Base-by-base conservation (phyloP, 2,329 filamentous ascomycete genomes). In the Fusarium piperis region DNA sequence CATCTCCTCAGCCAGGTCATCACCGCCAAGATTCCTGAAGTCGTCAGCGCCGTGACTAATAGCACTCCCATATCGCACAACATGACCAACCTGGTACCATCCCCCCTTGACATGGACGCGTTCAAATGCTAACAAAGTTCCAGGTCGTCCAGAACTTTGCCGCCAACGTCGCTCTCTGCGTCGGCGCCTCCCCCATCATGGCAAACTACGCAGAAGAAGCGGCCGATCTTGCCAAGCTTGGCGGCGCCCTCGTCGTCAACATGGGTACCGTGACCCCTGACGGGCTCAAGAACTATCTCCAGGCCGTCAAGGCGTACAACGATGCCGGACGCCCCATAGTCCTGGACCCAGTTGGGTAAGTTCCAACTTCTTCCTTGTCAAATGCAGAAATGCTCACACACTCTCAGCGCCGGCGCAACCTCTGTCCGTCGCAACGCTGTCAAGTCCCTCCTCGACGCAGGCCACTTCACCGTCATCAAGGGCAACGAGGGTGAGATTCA, bases 151-250 rank as follows among this genome's bases (percentile, higher is more conserved):
- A 97, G 78, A 97, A 98, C 82, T 93, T 98, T 77, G 93, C 95
- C 16, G 95, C 96, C 59, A 98, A 97, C 78, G 92, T 98, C 4
- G 94, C 94, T 39, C 87, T 98, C 16, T 90, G 92, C 35, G 87
- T 97, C 59, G 95, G 95, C 36, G 93, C 93, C 13, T 96, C 93
- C 20, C 95, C 95, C 39, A 98, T 98, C 81, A 98, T 98, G 95
- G 91, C 94, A 9, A 95, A 93, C 80, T 93, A 95, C 76, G 93
- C 91, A 28, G 89, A 91, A 57, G 95, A 98, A 85, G 94, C 94
- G 0, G 79, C 83, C 9, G 95, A 98, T 77, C 87, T 98, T n/a
- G 91, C 92, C 13, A 87, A 86, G 32, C 87, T 97, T 0, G 91
- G 91, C 38, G 94, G 93, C 12, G 90, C 92, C 1, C 87, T 98